Conservation (phyloP, 441 rosid genomes). For the Jatropha multifida region DNA sequence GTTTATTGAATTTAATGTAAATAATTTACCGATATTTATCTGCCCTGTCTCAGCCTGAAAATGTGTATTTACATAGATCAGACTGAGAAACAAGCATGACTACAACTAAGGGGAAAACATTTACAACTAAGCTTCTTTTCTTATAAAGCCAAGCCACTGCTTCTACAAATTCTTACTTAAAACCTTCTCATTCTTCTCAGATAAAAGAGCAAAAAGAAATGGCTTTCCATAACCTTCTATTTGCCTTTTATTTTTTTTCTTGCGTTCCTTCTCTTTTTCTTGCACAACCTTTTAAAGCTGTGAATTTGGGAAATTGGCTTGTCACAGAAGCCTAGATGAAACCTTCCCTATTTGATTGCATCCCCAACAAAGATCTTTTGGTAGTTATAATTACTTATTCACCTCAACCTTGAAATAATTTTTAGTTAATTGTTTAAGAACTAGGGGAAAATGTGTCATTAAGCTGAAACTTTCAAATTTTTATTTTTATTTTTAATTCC, state of each 20-base stretch:
- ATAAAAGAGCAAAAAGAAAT: too few relatives aligned
- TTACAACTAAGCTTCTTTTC: too few relatives aligned
- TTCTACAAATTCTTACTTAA: neutral
- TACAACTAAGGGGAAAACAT: too few relatives aligned
- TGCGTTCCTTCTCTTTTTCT: slow-evolving; percentile 12
- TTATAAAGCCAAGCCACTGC: neutral
- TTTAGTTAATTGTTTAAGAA: neutral
- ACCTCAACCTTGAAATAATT: neutral
- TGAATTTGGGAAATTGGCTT: slow-evolving; percentile 43
- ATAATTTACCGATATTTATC: too few relatives aligned
- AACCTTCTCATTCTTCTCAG: too few relatives aligned
- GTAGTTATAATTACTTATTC: slow-evolving; percentile 13
- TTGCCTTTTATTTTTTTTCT: neutral
- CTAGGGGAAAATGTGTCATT: neutral
- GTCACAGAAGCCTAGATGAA: slow-evolving; percentile 48
- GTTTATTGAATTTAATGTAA: too few relatives aligned
- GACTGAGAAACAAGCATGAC: too few relatives aligned
- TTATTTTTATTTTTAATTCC: neutral
- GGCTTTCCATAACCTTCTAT: neutral
- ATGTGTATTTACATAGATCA: too few relatives aligned
- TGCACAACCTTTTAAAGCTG: slow-evolving; percentile 35
- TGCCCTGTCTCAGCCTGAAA: too few relatives aligned
- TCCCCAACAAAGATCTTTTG: slow-evolving; percentile 40
- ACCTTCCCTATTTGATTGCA: slow-evolving; percentile 33
- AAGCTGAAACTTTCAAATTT: neutral